A percentile compares a stretch with the other conserved stretches of the same genome.
Conservation (phyloP, 2,329 filamentous ascomycete genomes). For the Penicillium sp. region DNA sequence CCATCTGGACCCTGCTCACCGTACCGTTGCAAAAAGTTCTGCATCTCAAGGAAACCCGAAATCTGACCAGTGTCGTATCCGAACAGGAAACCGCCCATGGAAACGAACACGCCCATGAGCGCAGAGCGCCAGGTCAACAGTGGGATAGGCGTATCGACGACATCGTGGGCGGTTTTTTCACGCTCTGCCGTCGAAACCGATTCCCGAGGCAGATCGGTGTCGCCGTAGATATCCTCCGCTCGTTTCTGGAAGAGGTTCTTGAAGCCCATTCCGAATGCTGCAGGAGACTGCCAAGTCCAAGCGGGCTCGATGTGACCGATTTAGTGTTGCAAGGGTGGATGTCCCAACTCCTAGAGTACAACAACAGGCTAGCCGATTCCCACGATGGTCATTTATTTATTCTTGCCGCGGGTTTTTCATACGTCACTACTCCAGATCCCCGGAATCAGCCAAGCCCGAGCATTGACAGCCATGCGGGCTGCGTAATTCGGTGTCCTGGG, state of each 20-base stretch:
- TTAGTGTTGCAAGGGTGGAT: not conserved
- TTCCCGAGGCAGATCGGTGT: constrained; percentile 14
- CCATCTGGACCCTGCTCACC: constrained; percentile 35
- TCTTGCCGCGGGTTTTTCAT: not conserved
- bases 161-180: constrained; percentile 22
- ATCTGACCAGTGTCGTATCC: constrained; percentile 50
- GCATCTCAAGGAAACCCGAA: constrained; percentile 47
- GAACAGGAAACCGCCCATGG: constrained; percentile 50
- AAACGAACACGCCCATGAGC: constrained; percentile 43
- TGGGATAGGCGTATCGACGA: constrained; percentile 30
- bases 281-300: not conserved
- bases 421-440: not conserved
- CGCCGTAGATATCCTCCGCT: constrained; percentile 15
- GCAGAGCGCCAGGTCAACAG: constrained; percentile 38
- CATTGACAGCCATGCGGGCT: constrained; percentile 2
- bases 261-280: constrained; percentile 15
- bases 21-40: constrained; percentile 43
- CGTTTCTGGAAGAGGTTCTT: constrained; percentile 20
- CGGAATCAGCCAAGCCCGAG: constrained; percentile 2
- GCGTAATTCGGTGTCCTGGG: constrained; percentile 1
- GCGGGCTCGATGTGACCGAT: not conserved
- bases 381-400: constrained; percentile 11
- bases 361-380: not conserved
- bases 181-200: constrained; percentile 22
- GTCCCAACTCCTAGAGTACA: not conserved